Evolutionary conservation across 2,329 filamentous ascomycete species (phyloP).

Genomic region (Verticillium alfalfae): DNA sequence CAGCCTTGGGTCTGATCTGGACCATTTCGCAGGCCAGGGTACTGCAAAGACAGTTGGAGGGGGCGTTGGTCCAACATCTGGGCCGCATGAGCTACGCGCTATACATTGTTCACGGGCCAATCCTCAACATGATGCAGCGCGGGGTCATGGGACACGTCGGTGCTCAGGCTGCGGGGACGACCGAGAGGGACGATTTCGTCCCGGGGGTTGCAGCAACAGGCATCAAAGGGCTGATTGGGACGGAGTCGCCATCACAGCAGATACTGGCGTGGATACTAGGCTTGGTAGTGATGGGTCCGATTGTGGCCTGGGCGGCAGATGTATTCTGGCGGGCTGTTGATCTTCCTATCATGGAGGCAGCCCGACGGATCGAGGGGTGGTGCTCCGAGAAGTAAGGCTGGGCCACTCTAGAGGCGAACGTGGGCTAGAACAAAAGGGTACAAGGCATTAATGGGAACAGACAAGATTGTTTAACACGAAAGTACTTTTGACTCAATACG

Average conservation of each 20-base stretch:
- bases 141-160: not conserved
- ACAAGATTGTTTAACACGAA: not conserved
- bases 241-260: not conserved
- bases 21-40: slow-evolving; percentile 12
- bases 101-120: slow-evolving; percentile 59
- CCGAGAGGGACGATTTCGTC: not conserved
- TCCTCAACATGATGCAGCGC: slow-evolving; percentile 28
- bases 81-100: slow-evolving; percentile 57
- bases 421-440: too few species aligned
- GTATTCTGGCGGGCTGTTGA: not conserved
- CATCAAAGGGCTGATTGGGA: not conserved
- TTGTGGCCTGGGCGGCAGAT: not conserved
- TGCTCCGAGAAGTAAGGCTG: not conserved
- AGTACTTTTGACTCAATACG: not conserved
- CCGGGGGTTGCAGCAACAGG: not conserved
- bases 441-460: too few species aligned
- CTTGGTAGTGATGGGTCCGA: not conserved
- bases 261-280: slow-evolving; percentile 1
- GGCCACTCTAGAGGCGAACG: too few species aligned
- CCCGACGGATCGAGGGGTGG: not conserved
- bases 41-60: slow-evolving; percentile 55
- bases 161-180: not conserved
- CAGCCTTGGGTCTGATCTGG: slow-evolving; percentile 2
- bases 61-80: slow-evolving; percentile 53
- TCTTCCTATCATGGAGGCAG: not conserved